Conservation (phyloP, 441 rosid species). For the Brassica hybrid region DNA sequence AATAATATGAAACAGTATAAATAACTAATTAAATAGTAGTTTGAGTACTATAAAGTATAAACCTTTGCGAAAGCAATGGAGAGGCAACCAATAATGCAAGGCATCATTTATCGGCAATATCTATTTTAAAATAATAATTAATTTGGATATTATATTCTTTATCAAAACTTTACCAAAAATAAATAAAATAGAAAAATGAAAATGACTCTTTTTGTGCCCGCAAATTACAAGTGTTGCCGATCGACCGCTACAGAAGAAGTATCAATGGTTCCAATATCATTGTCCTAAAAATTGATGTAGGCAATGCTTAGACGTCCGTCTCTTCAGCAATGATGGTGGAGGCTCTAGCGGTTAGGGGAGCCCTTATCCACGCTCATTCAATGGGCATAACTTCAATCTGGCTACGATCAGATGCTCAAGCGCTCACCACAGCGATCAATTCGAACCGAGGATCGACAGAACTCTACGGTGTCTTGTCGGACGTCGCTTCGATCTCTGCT, state of each 20-base stretch:
- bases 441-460: too few species aligned
- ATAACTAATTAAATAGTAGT: not conserved
- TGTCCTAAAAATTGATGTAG: too few species aligned
- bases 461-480: too few species aligned
- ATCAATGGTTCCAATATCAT: not conserved
- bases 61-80: not conserved
- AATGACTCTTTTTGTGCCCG: not conserved
- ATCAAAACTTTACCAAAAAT: not conserved
- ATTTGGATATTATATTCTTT: not conserved
- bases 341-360: too few species aligned
- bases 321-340: too few species aligned
- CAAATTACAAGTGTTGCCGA: not conserved
- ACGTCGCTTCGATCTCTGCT: too few species aligned
- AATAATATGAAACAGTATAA: not conserved
- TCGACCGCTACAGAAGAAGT: not conserved
- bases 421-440: too few species aligned
- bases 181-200: not conserved
- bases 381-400: too few species aligned
- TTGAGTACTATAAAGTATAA: not conserved
- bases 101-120: not conserved
- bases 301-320: too few species aligned
- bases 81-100: not conserved
- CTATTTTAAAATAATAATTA: not conserved
- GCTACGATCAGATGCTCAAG: too few species aligned
- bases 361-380: too few species aligned